Evolutionary conservation across 352 stramenopile species (phyloP).

Genomic region (Globisporangium nagaii): DNA sequence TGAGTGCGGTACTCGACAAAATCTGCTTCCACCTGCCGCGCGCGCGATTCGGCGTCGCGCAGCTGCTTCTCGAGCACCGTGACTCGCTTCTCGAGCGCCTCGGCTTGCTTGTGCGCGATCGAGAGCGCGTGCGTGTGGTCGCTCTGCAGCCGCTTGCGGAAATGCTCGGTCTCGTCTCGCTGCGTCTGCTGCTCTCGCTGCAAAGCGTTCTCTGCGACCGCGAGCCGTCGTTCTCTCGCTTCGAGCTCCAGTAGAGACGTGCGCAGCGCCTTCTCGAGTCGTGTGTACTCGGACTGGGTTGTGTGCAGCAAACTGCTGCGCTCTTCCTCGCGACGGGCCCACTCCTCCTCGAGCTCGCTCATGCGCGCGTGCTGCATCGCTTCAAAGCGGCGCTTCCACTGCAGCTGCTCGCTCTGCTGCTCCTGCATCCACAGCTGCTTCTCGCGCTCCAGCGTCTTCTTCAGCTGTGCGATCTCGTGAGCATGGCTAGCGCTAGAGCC

Average conservation of each 20-base stretch:
- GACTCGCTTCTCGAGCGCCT: slow-evolving; percentile 43
- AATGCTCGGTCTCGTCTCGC: slow-evolving; percentile 47
- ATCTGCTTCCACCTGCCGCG: slow-evolving; percentile 55
- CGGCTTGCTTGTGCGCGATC: slow-evolving; percentile 49
- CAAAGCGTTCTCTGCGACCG: slow-evolving; percentile 38
- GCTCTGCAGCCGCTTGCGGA: slow-evolving; percentile 52
- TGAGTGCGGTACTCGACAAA: slow-evolving; percentile 68
- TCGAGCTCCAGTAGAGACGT: slow-evolving; percentile 54
- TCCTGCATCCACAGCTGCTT: slow-evolving; percentile 38
- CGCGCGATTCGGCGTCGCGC: slow-evolving; percentile 33
- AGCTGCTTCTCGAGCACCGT: slow-evolving; percentile 37
- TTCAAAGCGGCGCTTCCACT: slow-evolving; percentile 51
- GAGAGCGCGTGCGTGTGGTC: slow-evolving; percentile 51
- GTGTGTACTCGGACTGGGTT: slow-evolving; percentile 64
- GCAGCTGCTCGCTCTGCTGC: slow-evolving; percentile 35
- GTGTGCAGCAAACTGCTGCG: slow-evolving; percentile 40
- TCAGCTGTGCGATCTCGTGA: slow-evolving; percentile 21
- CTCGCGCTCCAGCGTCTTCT: slow-evolving; percentile 28
- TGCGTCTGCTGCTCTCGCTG: slow-evolving; percentile 53
- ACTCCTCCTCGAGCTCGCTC: slow-evolving; percentile 74
- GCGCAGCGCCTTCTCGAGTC: slow-evolving; percentile 54
- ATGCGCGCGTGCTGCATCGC: slow-evolving; percentile 61
- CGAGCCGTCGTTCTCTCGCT: slow-evolving; percentile 48
- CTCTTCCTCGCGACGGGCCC: slow-evolving; percentile 73
- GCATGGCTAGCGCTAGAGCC: too few species aligned